Evolutionary conservation across 805 yeast genomes (phyloP).

Genomic region (Pichia paraexigua): DNA sequence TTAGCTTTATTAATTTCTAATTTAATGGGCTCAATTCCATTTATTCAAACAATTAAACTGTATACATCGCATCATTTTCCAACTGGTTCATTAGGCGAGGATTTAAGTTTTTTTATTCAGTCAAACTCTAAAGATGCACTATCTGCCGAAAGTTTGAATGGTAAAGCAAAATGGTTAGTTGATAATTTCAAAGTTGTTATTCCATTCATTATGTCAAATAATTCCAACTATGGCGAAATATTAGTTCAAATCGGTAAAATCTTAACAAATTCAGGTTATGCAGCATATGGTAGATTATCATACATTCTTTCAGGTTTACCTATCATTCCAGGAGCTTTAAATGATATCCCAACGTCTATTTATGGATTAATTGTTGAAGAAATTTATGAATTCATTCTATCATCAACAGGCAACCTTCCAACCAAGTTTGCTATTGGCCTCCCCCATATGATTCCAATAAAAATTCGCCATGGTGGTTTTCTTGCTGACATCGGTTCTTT

Average conservation of each 20-base stretch:
- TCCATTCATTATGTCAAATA: slow-evolving; percentile 26
- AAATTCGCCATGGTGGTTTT: slow-evolving; percentile 57
- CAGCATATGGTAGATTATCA: slow-evolving; percentile 34
- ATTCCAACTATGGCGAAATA: slow-evolving; percentile 16
- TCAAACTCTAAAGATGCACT: slow-evolving; percentile 15
- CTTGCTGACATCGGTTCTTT: slow-evolving; percentile 61
- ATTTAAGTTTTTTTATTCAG: slow-evolving; percentile 24
- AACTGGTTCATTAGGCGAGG: slow-evolving; percentile 19
- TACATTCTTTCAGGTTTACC: slow-evolving; percentile 27
- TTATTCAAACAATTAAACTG: slow-evolving; percentile 37
- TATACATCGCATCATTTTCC: slow-evolving; percentile 18
- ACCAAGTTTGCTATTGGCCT: slow-evolving; percentile 27
- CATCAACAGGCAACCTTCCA: slow-evolving; percentile 27
- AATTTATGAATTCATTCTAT: slow-evolving; percentile 51
- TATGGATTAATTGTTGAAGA: slow-evolving; percentile 55
- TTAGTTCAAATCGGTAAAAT: slow-evolving; percentile 29
- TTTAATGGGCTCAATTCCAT: slow-evolving; percentile 49
- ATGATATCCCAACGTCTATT: slow-evolving; percentile 23
- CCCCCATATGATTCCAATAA: slow-evolving; percentile 51
- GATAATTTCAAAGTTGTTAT: slow-evolving; percentile 24
- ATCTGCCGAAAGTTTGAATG: slow-evolving; percentile 14
- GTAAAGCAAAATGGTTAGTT: slow-evolving; percentile 23
- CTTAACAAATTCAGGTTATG: slow-evolving; percentile 29
- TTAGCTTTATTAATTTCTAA: slow-evolving; percentile 67
- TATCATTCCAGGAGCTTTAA: slow-evolving; percentile 17